Percentiles rank a stretch among this genome's conserved stretches.
Evolutionary conservation across 2,329 filamentous ascomycete species (phyloP).

Genomic region (Onygenales sp.): DNA sequence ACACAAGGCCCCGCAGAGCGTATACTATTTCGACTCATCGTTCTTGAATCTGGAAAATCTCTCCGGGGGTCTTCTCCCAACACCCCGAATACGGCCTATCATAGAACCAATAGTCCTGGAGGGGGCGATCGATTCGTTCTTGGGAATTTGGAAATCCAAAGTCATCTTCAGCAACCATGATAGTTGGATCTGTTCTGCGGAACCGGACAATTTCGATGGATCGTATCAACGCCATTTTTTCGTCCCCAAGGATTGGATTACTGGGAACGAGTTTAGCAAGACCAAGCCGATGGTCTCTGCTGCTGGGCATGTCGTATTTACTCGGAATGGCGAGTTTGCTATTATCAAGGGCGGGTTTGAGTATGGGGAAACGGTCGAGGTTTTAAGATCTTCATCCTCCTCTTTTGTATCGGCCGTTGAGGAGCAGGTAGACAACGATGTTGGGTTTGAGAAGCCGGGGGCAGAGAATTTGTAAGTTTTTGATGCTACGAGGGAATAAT

Average conservation of each 20-base stretch:
- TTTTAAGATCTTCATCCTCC: not conserved
- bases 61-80: not conserved
- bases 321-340: slow-evolving; percentile 16
- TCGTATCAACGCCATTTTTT: too few species aligned
- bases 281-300: too few species aligned
- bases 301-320: slow-evolving; percentile 16
- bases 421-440: too few species aligned
- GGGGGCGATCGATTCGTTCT: slow-evolving; percentile 13
- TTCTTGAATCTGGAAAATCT: slow-evolving; percentile 7
- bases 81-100: not conserved
- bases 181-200: slow-evolving; percentile 7
- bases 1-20: not conserved
- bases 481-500: too few species aligned
- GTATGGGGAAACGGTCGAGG: slow-evolving; percentile 4
- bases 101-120: not conserved
- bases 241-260: slow-evolving; percentile 24
- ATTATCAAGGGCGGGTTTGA: slow-evolving; percentile 20
- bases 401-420: not conserved
- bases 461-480: too few species aligned
- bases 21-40: slow-evolving; percentile 10
- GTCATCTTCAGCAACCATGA: slow-evolving; percentile 19
- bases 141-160: slow-evolving; percentile 13
- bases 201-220: too few species aligned
- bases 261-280: slow-evolving; percentile 7
- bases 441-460: too few species aligned